A percentile compares a stretch with the other conserved stretches of the same genome.
Evolutionary conservation across 352 stramenopile species (phyloP).

Genomic region (Phytophthora podocarpi): DNA sequence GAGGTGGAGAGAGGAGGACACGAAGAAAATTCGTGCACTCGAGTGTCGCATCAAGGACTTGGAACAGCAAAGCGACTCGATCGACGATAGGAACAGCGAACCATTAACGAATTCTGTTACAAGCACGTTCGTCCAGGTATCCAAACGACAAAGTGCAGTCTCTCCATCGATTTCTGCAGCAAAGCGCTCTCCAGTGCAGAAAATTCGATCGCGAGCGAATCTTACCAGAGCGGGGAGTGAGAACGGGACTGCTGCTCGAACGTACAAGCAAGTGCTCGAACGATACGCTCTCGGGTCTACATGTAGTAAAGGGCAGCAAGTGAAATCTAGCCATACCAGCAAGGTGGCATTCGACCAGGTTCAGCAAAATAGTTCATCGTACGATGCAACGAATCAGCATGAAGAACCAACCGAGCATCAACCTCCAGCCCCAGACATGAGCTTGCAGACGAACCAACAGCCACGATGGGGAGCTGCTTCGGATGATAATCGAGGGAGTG

Average conservation of each 20-base stretch:
- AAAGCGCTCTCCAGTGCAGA: slow-evolving; percentile 3
- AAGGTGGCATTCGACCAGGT: background rate
- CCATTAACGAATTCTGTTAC: background rate
- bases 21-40: slow-evolving; percentile 54
- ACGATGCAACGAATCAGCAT: slow-evolving; percentile 17
- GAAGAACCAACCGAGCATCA: background rate
- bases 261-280: slow-evolving; percentile 50
- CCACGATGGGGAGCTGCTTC: background rate
- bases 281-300: slow-evolving; percentile 39
- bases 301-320: slow-evolving; percentile 22
- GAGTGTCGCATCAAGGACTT: slow-evolving; percentile 54
- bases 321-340: background rate
- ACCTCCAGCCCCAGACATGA: background rate
- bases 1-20: slow-evolving; percentile 65
- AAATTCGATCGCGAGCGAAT: slow-evolving; percentile 29
- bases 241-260: slow-evolving; percentile 2
- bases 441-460: background rate
- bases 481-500: background rate
- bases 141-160: slow-evolving; percentile 4
- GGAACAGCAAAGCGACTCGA: slow-evolving; percentile 20
- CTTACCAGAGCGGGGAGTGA: slow-evolving; percentile 11
- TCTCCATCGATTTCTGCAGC: background rate
- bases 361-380: background rate
- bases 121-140: background rate
- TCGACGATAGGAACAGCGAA: background rate